Conservation (phyloP, 805 yeast genomes). For the Suhomyces emberorum region DNA sequence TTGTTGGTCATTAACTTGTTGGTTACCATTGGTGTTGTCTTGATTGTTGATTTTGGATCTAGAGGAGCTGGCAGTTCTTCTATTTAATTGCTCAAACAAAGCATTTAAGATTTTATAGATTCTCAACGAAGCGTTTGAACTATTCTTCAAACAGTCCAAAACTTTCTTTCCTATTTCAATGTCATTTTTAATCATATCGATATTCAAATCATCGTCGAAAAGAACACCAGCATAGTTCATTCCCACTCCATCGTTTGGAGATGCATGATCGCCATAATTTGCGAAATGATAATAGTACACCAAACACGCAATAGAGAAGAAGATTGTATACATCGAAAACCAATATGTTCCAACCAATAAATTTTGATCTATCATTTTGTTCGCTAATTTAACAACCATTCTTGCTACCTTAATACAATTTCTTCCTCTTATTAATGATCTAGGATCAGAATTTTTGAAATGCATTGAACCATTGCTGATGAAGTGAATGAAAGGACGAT, state of each 20-base stretch:
- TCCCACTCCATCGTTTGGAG: slow-evolving; percentile 18
- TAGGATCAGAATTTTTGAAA: slow-evolving; percentile 44
- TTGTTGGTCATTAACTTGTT: slow-evolving; percentile 13
- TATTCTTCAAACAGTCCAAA: slow-evolving; percentile 64
- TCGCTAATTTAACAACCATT: slow-evolving; percentile 74
- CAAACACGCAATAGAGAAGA: slow-evolving; percentile 83
- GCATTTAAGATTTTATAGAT: slow-evolving; percentile 77
- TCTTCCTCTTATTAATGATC: slow-evolving; percentile 69
- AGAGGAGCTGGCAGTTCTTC: slow-evolving; percentile 57
- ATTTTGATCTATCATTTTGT: slow-evolving; percentile 70
- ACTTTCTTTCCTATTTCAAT: slow-evolving; percentile 81
- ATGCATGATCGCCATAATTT: slow-evolving; percentile 15
- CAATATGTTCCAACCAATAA: slow-evolving; percentile 83
- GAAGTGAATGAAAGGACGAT: slow-evolving; percentile 86
- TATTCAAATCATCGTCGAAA: slow-evolving; percentile 44
- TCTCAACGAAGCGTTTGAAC: slow-evolving; percentile 73
- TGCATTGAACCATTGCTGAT: slow-evolving; percentile 49
- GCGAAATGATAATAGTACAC: slow-evolving; percentile 72
- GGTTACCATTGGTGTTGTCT: background rate
- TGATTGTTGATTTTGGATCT: slow-evolving; percentile 10
- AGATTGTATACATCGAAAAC: slow-evolving; percentile 87
- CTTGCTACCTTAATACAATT: slow-evolving; percentile 84
- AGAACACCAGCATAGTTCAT: slow-evolving; percentile 43
- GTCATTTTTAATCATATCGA: slow-evolving; percentile 60
- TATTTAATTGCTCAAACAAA: slow-evolving; percentile 74